Evolutionary conservation across 176 grass and related monocot genomes (phyloP), one percentile per base, ranked within the genome.

Genomic region (Oryza australiensis): DNA sequence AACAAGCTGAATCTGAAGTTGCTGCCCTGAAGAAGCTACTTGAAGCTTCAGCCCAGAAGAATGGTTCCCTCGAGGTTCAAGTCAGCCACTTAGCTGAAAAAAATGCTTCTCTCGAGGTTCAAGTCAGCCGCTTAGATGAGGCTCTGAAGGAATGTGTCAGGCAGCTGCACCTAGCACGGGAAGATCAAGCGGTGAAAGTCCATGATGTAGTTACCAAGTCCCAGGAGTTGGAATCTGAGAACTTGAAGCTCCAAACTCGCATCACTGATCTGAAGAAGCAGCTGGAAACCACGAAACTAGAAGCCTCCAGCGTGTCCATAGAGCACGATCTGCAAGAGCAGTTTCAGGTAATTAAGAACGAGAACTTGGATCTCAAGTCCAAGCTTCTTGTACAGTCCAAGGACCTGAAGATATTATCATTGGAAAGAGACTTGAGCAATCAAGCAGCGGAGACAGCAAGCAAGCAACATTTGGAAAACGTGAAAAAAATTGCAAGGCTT

Each of bases 101-200:
- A 9, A 95, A 95, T 80, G 84, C 66, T 90, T 84, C 85, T 75
- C 91, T 99, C 12, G 93, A 95, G 82, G 79, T 83, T 84, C 86
- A 88, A 75, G 88, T 95, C 51, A 85, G 35, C 43, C 88, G 94
- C 81, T 86, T 99, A 32, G 97, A 99, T 1, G 60, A 83, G 23
- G 97, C 97, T 53, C 89, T 99, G 55, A 94, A 95, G 83, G 97
- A 94, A 88, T 99, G 97, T 57, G 93, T 99, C 64, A 89, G 93
- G 68, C 93, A 99, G 66, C 82, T 99, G 80, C 91, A 86, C 16
- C 89, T 94, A 34, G 83, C 86, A n/a, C 79, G 77, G 11, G 89
- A 96, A 86, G 91, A 99, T 73, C 90, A 95, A 77, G 87, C 85
- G 42, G 86, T 91, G 65, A 98, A 90, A 70, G 86, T 92, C 78